Base-by-base conservation (phyloP, 768 basidiomycete genomes). In the Tephrocybe sp. region DNA sequence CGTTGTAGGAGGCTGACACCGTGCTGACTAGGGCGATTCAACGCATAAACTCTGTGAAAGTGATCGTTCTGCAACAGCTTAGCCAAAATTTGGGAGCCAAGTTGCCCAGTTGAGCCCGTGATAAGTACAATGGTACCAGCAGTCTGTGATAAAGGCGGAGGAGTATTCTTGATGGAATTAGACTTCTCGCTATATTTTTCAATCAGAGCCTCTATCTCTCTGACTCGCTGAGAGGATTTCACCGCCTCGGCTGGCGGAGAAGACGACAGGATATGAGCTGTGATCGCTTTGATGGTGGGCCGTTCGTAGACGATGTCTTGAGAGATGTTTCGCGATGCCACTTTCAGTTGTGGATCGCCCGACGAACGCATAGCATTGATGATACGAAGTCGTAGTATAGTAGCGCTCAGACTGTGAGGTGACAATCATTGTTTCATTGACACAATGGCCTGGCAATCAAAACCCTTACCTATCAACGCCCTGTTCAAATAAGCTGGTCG, bases 371-470 rank as follows among this genome's bases (percentile, higher is more conserved):
- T 40, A 0, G 63, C 68, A 16, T 58, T 62, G n/a, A 69, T 22
- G 34, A 74, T 67, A 5, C 70, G 65, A 31, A 67, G 69, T 31
- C 63, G 68, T 21, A 74, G 51, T 50, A 69, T 66, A 0, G 68
- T 71, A 8, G 69, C 67, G 13, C 64, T 67, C 31, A 74, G 53
- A 25, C 70, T 70, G 39, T 16, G 23, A 21, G 18, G 19, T 30
- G 30, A 44, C 16, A 29, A 22, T 39, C 21, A 15, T n/a, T n/a
- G n/a, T n/a, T n/a, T n/a, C n/a, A n/a, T n/a, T n/a, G n/a, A n/a
- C n/a, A n/a, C n/a, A n/a, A n/a, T n/a, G n/a, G n/a, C n/a, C n/a
- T n/a, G n/a, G 23, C 33, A 2, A 7, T 13, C 7, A 9, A 18
- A 7, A 15, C 4, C 6, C 18, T 38, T 33, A 41, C 54, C 61